Percentiles rank a stretch among this genome's conserved stretches.
Conservation (phyloP, 148 eudicot species). For the Rhododendron ferrugineum region DNA sequence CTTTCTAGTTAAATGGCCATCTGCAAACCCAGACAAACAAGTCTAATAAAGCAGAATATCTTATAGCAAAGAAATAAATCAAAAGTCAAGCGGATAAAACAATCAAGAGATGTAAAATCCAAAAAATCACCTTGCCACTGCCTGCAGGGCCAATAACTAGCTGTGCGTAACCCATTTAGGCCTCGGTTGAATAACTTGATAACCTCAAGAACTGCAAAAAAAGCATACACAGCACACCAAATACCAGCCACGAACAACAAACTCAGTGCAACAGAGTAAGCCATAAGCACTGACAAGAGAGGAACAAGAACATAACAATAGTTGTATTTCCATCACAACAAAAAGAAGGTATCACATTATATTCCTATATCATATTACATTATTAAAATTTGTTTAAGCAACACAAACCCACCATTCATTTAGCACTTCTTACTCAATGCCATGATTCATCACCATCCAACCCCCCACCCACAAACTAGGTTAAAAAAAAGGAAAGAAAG, state of each 20-base stretch:
- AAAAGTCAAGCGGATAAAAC: not conserved
- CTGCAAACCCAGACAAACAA: not conserved
- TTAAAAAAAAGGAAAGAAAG: not conserved
- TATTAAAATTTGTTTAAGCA: not conserved
- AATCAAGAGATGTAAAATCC: not conserved
- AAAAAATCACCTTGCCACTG: slow-evolving; percentile 58
- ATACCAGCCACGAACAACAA: slow-evolving; percentile 28
- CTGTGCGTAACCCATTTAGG: slow-evolving; percentile 78
- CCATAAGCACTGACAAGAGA: slow-evolving; percentile 29
- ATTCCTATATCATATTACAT: not conserved
- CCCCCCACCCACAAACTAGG: not conserved
- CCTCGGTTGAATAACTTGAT: slow-evolving; percentile 16
- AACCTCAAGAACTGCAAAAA: slow-evolving; percentile 32
- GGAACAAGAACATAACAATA: slow-evolving; percentile 11
- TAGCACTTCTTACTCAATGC: not conserved
- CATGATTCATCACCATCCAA: not conserved
- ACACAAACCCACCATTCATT: not conserved
- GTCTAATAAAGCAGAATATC: not conserved
- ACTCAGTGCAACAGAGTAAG: slow-evolving; percentile 22
- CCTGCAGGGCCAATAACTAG: slow-evolving; percentile 94
- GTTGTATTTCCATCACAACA: slow-evolving; percentile 17
- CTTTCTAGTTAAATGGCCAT: not conserved
- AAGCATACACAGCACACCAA: slow-evolving; percentile 33
- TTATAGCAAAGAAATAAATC: not conserved
- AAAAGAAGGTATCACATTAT: not conserved